A percentile compares a stretch with the other conserved stretches of the same genome.
Evolutionary conservation across 2,329 filamentous ascomycete species (phyloP).

Genomic region (Exophiala oligosperma): DNA sequence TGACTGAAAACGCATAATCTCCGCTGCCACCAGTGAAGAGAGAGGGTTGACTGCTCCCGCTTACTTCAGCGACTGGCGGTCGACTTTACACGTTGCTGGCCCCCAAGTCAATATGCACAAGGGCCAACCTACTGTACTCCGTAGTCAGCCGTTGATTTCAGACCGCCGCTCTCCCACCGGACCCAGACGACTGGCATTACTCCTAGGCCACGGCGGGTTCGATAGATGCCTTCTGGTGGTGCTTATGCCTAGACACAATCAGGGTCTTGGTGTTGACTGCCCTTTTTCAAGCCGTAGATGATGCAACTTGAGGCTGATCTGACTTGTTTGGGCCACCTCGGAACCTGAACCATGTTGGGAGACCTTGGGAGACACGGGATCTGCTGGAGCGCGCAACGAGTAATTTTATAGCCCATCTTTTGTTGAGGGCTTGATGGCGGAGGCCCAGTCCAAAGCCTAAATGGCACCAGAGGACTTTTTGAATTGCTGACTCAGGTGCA

Average conservation of each 20-base stretch:
- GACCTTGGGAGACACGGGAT: not conserved
- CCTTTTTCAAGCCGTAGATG: too few species aligned
- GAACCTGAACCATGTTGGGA: too few species aligned
- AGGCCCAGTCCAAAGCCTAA: not conserved
- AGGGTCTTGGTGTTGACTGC: not conserved
- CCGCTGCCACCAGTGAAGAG: not conserved
- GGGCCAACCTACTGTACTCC: not conserved
- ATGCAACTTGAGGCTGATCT: too few species aligned
- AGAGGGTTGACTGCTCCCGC: not conserved
- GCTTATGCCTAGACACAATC: not conserved
- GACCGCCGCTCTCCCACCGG: not conserved
- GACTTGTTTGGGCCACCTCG: too few species aligned
- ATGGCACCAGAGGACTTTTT: not conserved
- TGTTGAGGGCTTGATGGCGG: not conserved
- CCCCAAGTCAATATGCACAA: not conserved
- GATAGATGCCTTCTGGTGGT: not conserved
- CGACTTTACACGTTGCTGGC: not conserved
- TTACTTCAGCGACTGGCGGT: constrained; percentile 5
- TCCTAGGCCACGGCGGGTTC: too few species aligned
- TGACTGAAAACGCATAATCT: not conserved
- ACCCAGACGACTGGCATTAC: not conserved
- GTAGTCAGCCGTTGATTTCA: too few species aligned
- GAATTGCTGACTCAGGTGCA: not conserved
- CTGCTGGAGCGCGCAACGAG: not conserved
- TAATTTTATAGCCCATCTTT: not conserved